These are phyloP conservation scores for Coprinopsis strossmayeri DNA, from an alignment of 768 basidiomycete species.

Conservation along the genomic window DNA sequence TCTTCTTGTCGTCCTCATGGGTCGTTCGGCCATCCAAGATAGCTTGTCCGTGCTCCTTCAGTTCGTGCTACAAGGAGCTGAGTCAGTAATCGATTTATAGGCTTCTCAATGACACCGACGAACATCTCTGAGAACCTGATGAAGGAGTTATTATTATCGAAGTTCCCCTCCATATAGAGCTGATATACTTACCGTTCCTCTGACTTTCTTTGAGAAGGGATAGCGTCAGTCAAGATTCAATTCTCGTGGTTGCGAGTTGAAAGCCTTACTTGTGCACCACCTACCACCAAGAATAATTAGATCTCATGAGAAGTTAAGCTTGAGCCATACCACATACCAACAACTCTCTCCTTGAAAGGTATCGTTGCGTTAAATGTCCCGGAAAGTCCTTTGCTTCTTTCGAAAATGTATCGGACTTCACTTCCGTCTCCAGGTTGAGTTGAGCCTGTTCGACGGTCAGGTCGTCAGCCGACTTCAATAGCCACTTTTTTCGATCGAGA, in stretches of 20 bases:
- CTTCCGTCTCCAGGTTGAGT: constrained; percentile 28
- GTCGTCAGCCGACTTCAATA: too few relatives aligned
- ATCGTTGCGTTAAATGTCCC: constrained; percentile 20
- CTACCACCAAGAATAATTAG: constrained; percentile 10
- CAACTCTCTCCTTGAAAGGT: constrained; percentile 54
- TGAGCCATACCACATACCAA: constrained; percentile 30
- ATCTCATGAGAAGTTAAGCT: not conserved
- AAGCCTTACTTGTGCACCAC: constrained; percentile 30
- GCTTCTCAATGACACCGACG: not conserved
- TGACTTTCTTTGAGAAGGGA: constrained; percentile 25
- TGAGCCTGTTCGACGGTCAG: too few relatives aligned
- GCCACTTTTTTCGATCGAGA: too few relatives aligned
- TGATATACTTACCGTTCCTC: constrained; percentile 33
- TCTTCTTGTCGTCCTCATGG: not conserved
- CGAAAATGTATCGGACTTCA: constrained; percentile 19
- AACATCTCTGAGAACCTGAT: constrained; percentile 30
- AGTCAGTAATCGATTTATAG: not conserved
- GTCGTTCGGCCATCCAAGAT: constrained; percentile 41
- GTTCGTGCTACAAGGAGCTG: constrained; percentile 20
- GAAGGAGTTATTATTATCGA: not conserved
- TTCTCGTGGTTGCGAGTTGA: too few relatives aligned
- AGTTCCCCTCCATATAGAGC: too few relatives aligned
- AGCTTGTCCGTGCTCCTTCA: constrained; percentile 48
- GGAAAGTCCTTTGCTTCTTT: constrained; percentile 5
- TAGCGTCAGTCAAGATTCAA: not conserved